phyloP scores from a whole-genome alignment of 306 rosid species.

The Medicago lupulina region DNA sequence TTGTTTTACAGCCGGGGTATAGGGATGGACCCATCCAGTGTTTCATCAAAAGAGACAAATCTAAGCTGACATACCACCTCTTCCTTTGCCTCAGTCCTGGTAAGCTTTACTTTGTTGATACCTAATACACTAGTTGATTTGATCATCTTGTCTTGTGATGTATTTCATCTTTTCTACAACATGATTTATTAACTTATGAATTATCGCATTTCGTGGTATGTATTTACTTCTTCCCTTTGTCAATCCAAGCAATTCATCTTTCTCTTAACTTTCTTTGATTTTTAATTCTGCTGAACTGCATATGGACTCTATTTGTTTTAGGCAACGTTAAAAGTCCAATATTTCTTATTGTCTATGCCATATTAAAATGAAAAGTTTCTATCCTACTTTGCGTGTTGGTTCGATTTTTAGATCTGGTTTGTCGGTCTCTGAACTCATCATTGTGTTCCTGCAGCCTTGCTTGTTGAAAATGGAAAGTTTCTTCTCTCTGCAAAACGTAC shows the following conservation, averaged over 20 bases:
- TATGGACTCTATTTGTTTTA: background rate
- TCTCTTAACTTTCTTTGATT: conserved; percentile 8
- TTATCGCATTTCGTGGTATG: conserved; percentile 5
- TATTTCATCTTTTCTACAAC: background rate
- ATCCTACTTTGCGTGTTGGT: background rate
- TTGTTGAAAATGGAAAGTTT: conserved; percentile 95
- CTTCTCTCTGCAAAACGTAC: conserved; percentile 93
- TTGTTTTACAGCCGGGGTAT: conserved; percentile 74
- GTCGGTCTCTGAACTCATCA: conserved; percentile 31
- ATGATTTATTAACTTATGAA: conserved; percentile 9
- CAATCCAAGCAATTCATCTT: background rate
- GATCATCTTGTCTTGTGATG: background rate
- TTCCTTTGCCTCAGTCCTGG: conserved; percentile 96
- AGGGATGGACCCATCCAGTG: conserved; percentile 90
- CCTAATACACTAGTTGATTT: background rate
- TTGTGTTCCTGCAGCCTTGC: conserved; percentile 70
- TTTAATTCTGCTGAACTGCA: conserved; percentile 6
- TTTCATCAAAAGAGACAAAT: conserved; percentile 93
- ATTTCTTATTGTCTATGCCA: background rate
- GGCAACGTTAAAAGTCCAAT: background rate
- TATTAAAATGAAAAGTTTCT: background rate
- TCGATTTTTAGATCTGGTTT: background rate
- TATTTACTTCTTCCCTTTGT: too few relatives aligned
- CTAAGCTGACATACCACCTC: conserved; percentile 84
- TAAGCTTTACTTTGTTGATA: conserved; percentile 37